phyloP scores from a whole-genome alignment of 306 rosid genomes.

The Cyamopsis tetragonoloba region DNA sequence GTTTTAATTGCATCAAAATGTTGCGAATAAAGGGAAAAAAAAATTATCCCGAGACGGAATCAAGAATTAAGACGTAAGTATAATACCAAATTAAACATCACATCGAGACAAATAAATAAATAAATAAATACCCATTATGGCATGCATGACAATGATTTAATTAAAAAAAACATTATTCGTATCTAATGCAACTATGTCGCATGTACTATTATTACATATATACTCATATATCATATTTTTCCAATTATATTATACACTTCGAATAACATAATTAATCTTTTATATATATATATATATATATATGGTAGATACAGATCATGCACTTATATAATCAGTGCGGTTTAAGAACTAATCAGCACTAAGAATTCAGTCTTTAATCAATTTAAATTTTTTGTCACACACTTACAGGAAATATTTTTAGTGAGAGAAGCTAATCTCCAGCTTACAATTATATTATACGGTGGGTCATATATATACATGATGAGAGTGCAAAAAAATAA shows the following conservation, averaged over 20 bases:
- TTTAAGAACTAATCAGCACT: background rate
- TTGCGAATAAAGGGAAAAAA: no score
- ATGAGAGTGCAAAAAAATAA: no score
- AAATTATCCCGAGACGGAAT: no score
- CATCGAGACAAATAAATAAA: slow-evolving; percentile 9
- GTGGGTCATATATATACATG: no score
- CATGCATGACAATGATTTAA: slow-evolving; percentile 4
- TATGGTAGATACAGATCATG: background rate
- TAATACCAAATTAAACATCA: background rate
- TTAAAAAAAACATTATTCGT: slow-evolving; percentile 19
- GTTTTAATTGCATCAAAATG: no score
- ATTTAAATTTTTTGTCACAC: background rate
- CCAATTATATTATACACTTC: slow-evolving; percentile 15
- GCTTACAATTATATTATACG: no score
- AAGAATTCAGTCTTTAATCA: background rate
- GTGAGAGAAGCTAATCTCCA: no score
- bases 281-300: background rate
- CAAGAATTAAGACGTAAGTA: no score
- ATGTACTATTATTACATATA: background rate
- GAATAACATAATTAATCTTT: background rate
- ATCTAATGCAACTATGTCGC: slow-evolving; percentile 20
- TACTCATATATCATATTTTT: background rate
- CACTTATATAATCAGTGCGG: background rate
- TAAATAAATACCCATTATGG: slow-evolving; percentile 22
- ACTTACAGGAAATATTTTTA: no score